Conservation (phyloP, 2,329 filamentous ascomycete species). For the Claviceps sorghi region DNA sequence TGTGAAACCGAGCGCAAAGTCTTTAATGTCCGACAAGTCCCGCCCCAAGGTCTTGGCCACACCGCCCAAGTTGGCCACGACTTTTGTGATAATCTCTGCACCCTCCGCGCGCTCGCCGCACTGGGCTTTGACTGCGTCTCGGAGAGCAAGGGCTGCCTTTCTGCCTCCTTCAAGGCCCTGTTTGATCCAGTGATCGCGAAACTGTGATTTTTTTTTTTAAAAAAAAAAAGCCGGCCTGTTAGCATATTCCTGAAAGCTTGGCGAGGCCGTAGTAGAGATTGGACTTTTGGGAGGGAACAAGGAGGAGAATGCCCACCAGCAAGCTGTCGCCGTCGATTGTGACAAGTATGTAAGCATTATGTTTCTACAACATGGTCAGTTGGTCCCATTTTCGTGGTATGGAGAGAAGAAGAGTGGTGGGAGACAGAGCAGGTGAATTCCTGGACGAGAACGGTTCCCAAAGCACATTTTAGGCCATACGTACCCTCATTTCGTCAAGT, state of each 20-base stretch:
- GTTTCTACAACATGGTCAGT: slow-evolving; percentile 22
- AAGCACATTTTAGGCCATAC: neutral
- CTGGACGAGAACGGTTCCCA: too few relatives aligned
- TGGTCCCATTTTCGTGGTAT: neutral
- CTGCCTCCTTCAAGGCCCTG: slow-evolving; percentile 42
- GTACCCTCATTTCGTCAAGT: slow-evolving; percentile 33
- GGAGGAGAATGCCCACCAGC: slow-evolving; percentile 26
- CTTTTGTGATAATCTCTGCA: slow-evolving; percentile 40
- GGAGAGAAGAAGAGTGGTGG: neutral
- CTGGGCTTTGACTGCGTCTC: slow-evolving; percentile 30
- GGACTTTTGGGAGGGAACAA: neutral
- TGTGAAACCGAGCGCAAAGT: slow-evolving; percentile 47
- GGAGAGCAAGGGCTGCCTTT: slow-evolving; percentile 34
- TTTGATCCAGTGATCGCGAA: slow-evolving; percentile 38
- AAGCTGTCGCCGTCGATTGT: slow-evolving; percentile 50
- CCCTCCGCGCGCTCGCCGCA: slow-evolving; percentile 29
- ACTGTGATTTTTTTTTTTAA: too few relatives aligned
- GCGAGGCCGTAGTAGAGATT: too few relatives aligned
- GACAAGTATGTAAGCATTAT: slow-evolving; percentile 44
- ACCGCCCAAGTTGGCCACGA: slow-evolving; percentile 39
- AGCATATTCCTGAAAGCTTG: too few relatives aligned
- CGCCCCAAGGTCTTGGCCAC: slow-evolving; percentile 35
- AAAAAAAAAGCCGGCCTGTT: too few relatives aligned
- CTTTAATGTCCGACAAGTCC: slow-evolving; percentile 33
- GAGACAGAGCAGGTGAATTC: neutral